Evolutionary conservation across 2,329 filamentous ascomycete species (phyloP).

Genomic region (Aspergillus viridinutans): DNA sequence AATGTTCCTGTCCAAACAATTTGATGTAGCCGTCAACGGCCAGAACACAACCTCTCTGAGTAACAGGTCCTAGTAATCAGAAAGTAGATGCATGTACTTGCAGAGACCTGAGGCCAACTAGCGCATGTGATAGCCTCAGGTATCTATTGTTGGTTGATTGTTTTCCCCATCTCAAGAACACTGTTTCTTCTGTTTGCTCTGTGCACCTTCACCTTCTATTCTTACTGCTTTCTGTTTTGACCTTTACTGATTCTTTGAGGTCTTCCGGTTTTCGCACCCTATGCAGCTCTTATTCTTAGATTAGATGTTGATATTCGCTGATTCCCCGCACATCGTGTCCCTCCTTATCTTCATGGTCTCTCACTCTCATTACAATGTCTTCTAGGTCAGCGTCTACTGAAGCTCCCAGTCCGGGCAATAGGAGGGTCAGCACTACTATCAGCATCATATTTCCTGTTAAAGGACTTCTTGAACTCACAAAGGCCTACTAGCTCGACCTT

Average conservation of each 20-base stretch:
- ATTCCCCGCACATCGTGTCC: not conserved
- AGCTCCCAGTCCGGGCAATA: not conserved
- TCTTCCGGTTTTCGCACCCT: not conserved
- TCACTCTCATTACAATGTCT: conserved; percentile 1
- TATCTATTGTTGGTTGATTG: not conserved
- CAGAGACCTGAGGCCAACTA: not conserved
- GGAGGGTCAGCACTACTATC: not conserved
- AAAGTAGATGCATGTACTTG: not conserved
- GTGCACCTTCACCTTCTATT: not conserved
- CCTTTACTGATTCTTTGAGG: not conserved
- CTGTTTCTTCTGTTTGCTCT: not conserved
- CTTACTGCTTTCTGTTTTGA: not conserved
- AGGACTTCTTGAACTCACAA: not conserved
- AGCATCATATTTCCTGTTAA: not conserved
- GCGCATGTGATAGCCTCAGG: not conserved
- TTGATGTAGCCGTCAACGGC: not conserved
- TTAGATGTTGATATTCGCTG: not conserved
- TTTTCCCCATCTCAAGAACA: not conserved
- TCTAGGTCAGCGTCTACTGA: not conserved
- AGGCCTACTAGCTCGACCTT: conserved; percentile 13
- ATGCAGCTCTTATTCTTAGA: not conserved
- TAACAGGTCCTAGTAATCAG: not conserved
- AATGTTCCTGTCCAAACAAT: not conserved
- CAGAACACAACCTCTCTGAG: not conserved
- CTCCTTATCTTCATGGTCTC: not conserved